Conservation (phyloP, 306 rosid genomes). For the Vicia villosa region DNA sequence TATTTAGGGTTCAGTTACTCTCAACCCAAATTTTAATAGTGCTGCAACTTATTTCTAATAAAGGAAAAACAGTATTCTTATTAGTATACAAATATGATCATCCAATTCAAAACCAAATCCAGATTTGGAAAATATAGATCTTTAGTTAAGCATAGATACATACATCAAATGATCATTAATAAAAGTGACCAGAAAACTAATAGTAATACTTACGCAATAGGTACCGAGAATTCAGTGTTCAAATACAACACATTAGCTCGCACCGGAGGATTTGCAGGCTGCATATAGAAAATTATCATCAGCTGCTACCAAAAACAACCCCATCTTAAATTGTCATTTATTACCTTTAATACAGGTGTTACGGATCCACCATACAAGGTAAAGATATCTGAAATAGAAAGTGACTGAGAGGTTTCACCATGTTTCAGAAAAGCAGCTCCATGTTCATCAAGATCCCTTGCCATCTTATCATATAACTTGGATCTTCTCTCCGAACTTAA, state of each 20-base stretch:
- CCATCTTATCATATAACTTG: constrained; percentile 78
- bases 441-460: constrained; percentile 69
- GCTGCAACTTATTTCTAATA: not conserved
- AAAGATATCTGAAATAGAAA: constrained; percentile 85
- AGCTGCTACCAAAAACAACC: constrained; percentile 33
- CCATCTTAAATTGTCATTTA: constrained; percentile 2
- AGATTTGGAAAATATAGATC: constrained; percentile 7
- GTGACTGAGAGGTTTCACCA: constrained; percentile 91
- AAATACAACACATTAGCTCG: constrained; percentile 88
- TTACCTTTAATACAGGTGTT: constrained; percentile 77
- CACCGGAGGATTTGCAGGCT: constrained; percentile 93
- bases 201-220: constrained; percentile 61
- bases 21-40: not conserved
- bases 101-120: constrained; percentile 32
- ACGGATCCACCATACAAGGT: constrained; percentile 73
- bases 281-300: constrained; percentile 43
- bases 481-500: constrained; percentile 60
- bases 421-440: constrained; percentile 77
- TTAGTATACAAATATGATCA: constrained; percentile 13
- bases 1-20: not conserved
- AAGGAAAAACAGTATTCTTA: constrained; percentile 14
- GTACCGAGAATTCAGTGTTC: constrained; percentile 68
- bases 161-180: constrained; percentile 6
- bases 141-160: constrained; percentile 9
- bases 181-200: not conserved